Evolutionary conservation across 2,329 filamentous ascomycete species (phyloP).

Genomic region (Diplodia corticola): DNA sequence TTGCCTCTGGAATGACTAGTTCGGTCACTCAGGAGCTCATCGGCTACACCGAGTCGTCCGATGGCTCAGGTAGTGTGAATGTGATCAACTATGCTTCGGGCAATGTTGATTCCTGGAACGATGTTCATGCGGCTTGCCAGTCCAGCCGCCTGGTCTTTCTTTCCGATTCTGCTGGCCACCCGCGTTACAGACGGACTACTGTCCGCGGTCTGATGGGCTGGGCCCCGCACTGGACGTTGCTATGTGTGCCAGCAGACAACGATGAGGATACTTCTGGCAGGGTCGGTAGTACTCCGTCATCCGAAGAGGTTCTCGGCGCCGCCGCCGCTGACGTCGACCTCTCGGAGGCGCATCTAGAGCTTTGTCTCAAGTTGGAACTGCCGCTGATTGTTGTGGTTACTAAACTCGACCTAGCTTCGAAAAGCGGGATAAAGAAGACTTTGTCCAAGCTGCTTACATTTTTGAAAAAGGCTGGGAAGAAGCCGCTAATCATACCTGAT

Average conservation of each 20-base stretch:
- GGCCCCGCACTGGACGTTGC: conserved; percentile 89
- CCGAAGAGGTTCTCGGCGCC: conserved; percentile 55
- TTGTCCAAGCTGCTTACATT: conserved; percentile 73
- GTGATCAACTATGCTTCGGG: conserved; percentile 73
- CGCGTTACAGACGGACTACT: conserved; percentile 84
- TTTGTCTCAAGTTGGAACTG: conserved; percentile 78
- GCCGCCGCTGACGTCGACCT: conserved; percentile 65
- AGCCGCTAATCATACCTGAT: conserved; percentile 66
- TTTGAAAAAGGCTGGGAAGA: conserved; percentile 73
- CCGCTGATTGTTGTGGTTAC: conserved; percentile 83
- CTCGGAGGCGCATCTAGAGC: conserved; percentile 75
- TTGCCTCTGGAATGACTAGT: conserved; percentile 87
- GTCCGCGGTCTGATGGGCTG: conserved; percentile 89
- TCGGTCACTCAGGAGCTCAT: conserved; percentile 93
- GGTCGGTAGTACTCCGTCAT: conserved; percentile 49
- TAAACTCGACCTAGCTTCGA: conserved; percentile 85
- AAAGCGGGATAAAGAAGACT: conserved; percentile 66
- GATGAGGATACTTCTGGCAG: conserved; percentile 51
- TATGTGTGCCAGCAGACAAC: conserved; percentile 84
- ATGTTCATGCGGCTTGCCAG: conserved; percentile 80
- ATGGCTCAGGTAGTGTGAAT: conserved; percentile 28
- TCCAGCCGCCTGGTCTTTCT: conserved; percentile 79
- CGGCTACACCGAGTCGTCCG: conserved; percentile 60
- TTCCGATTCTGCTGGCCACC: conserved; percentile 88
- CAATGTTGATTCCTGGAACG: conserved; percentile 89